Evolutionary conservation across 1,284 basidiomycete genomes (phyloP).

Genomic region (Grifola frondosa): DNA sequence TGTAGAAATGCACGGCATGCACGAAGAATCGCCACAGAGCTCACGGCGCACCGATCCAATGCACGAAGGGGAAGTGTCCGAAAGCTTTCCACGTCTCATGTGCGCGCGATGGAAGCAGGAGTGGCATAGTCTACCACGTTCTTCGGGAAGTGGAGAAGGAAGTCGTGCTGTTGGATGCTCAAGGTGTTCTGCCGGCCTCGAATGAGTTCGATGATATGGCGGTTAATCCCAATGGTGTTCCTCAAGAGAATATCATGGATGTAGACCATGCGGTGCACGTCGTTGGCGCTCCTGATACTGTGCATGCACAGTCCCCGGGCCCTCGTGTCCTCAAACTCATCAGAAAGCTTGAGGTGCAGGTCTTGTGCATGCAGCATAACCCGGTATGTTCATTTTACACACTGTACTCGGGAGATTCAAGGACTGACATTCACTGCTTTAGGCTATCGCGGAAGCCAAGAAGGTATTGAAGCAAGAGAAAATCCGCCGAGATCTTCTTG

Average conservation of each 20-base stretch:
- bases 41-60: slow-evolving; percentile 92
- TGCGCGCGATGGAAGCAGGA: slow-evolving; percentile 58
- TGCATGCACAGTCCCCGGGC: slow-evolving; percentile 14
- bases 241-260: slow-evolving; percentile 10
- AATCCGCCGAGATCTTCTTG: slow-evolving; percentile 63
- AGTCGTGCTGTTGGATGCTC: slow-evolving; percentile 56
- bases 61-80: slow-evolving; percentile 90
- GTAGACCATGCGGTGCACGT: slow-evolving; percentile 8
- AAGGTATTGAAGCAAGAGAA: slow-evolving; percentile 68
- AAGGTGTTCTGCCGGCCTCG: slow-evolving; percentile 14
- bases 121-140: slow-evolving; percentile 60
- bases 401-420: neutral
- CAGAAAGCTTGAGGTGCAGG: slow-evolving; percentile 69
- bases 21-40: slow-evolving; percentile 62
- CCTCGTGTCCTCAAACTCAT: slow-evolving; percentile 59
- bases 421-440: neutral
- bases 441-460: slow-evolving; percentile 73
- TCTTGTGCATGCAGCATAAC: slow-evolving; percentile 81
- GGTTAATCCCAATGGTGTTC: slow-evolving; percentile 2
- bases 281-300: neutral
- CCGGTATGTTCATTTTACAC: slow-evolving; percentile 55
- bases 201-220: slow-evolving; percentile 19
- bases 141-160: slow-evolving; percentile 75
- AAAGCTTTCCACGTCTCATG: slow-evolving; percentile 95
- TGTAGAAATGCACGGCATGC: slow-evolving; percentile 89